Percentiles rank a stretch among this genome's conserved stretches.
These are phyloP conservation scores for Musa itinerans DNA, from an alignment of 176 grass and related monocot genomes.

Conservation along the genomic window DNA sequence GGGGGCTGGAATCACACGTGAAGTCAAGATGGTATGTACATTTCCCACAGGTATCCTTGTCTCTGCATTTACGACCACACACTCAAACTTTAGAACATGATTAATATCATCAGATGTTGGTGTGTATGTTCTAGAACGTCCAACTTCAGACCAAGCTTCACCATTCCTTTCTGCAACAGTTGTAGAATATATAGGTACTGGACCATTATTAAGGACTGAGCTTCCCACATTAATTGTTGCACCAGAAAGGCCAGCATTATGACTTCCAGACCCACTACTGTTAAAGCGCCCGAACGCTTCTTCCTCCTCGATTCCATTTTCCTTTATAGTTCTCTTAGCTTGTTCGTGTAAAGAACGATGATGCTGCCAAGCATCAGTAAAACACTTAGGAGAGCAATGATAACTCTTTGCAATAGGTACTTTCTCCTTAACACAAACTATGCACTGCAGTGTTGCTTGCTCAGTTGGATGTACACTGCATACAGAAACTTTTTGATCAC, in stretches of 20 bases:
- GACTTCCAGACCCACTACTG: slow-evolving; percentile 38
- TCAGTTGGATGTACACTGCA: slow-evolving; percentile 95
- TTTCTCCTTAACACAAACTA: slow-evolving; percentile 93
- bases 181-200: slow-evolving; percentile 20
- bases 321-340: slow-evolving; percentile 62
- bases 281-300: slow-evolving; percentile 79
- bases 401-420: slow-evolving; percentile 90
- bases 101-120: slow-evolving; percentile 92
- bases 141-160: slow-evolving; percentile 91
- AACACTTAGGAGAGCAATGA: slow-evolving; percentile 88
- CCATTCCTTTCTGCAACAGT: slow-evolving; percentile 65
- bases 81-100: slow-evolving; percentile 91
- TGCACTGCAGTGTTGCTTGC: slow-evolving; percentile 84
- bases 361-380: slow-evolving; percentile 91
- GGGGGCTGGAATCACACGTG: slow-evolving; percentile 90
- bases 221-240: slow-evolving; percentile 44
- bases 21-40: slow-evolving; percentile 75
- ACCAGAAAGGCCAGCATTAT: slow-evolving; percentile 36
- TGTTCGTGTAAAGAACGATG: slow-evolving; percentile 89
- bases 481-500: slow-evolving; percentile 62
- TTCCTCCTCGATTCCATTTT: slow-evolving; percentile 92
- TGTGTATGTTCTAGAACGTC: slow-evolving; percentile 62
- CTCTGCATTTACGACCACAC: slow-evolving; percentile 54
- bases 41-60: slow-evolving; percentile 45
- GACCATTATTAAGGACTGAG: slow-evolving; percentile 36